Evolutionary conservation across 192 early-diverging fungal genomes (phyloP).

Genomic region (Dimargaris xerosporica): DNA sequence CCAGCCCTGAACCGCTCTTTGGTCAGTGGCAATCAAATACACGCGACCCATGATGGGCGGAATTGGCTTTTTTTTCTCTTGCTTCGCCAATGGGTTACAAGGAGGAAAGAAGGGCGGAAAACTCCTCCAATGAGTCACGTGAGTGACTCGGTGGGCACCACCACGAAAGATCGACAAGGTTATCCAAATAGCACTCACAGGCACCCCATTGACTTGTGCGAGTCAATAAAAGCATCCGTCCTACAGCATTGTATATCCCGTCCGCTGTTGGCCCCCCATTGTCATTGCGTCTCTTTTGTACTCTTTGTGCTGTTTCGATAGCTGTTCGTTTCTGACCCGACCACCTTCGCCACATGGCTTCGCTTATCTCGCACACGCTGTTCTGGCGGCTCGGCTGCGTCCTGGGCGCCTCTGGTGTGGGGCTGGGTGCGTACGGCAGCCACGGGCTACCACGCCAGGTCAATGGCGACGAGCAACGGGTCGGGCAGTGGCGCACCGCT

Average conservation of each 20-base stretch:
- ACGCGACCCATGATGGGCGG: too few relatives aligned
- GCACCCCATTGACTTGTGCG: not conserved
- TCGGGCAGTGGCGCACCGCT: conserved; percentile 1
- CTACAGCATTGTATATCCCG: not conserved
- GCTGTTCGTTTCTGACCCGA: not conserved
- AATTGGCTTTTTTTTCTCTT: too few relatives aligned
- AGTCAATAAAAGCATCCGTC: not conserved
- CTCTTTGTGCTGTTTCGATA: not conserved
- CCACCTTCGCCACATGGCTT: not conserved
- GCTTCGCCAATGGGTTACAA: too few relatives aligned
- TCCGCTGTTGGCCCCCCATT: not conserved
- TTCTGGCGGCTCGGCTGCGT: not conserved
- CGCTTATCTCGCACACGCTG: not conserved
- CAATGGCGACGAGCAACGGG: not conserved
- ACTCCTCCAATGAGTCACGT: too few relatives aligned
- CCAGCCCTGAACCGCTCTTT: too few relatives aligned
- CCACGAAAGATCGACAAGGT: too few relatives aligned
- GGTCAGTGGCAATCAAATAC: too few relatives aligned
- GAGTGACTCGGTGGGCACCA: too few relatives aligned
- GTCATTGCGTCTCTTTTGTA: not conserved
- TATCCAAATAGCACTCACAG: not conserved
- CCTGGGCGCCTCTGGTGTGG: not conserved
- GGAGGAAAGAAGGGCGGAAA: too few relatives aligned
- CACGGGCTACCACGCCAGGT: not conserved
- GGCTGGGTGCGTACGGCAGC: not conserved